Evolutionary conservation across 176 grass and related monocot species (phyloP), one percentile per base, ranked within the genome.

Genomic region (Sorghum bicolor): DNA sequence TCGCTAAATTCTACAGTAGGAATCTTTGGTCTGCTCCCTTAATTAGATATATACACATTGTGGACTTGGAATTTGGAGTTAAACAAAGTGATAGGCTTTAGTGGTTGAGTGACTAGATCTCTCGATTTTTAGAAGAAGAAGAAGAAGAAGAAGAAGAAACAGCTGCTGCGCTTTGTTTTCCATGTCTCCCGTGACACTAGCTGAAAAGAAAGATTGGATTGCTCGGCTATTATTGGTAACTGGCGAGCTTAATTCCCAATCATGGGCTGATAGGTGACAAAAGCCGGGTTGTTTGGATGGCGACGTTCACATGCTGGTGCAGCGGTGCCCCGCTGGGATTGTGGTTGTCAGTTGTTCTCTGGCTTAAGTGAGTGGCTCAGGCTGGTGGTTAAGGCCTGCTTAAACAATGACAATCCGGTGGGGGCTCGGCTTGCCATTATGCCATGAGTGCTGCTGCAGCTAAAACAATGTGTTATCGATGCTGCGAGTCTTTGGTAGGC

Each of bases 261-360:
- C 88, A 90, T 79, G 67, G 60, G 79, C 17, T 79, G 88, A 86
- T 83, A 66, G 79, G 22, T 86, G 88, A 55, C 79, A 79, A 83
- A 10, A 67, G 58, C 47, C 47, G 60, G 67, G 84, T 39, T 83
- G 79, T 86, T 86, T 72, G 65, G 88, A 90, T 74, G 9, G 88
- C 39, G 79, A 90, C 88, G 64, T 83, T n/a, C 75, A 74, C 74
- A 74, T 74, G 84, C 84, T 90, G 79, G 32, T 44, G 76, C 69
- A 5, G 10, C 8, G 37, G 37, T 58, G 57, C 34, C 41, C 83
- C 82, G 88, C 88, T 90, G 84, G 57, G 68, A 33, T 72, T 53
- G 72, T 4, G 67, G 60, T 16, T 60, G 57, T 65, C 76, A 29
- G 65, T 78, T 64, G 72, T 86, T 74, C 34, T 80, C 83, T 78